Evolutionary conservation across 2,329 filamentous ascomycete species (phyloP), one percentile per base, ranked within the genome.

Genomic region (Paecilomyces sp.): DNA sequence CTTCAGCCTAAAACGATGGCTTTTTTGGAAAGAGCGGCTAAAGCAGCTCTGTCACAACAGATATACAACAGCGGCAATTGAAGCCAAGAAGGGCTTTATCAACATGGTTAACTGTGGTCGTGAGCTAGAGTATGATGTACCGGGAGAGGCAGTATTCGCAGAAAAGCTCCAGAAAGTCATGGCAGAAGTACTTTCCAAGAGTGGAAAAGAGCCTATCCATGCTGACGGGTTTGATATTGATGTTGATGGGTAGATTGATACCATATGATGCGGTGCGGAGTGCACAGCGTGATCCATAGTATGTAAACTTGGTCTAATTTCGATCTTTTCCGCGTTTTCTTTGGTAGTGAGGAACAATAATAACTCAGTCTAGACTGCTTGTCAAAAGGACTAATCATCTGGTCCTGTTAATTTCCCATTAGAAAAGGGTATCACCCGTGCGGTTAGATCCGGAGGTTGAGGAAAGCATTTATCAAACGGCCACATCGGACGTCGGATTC

Each of bases 401-500:
- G 55, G 41, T 5, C 58, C 60, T 18, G 33, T 12, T 18, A 47
- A 47, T 22, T 59, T 59, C 51, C 61, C 61, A 54, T 58, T 56
- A 8, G 77, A 78, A 55, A 66, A 62, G 1, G 73, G 65, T 51
- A 79, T 73, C 6, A 78, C 60, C 12, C 68, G 65, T 8, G 74
- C 71, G 36, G 63, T 68, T 1, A 80, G 65, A 65, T 78, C 67
- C 0, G 76, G 76, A 11, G 68, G 60, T 2, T 55, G 55, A 13
- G 67, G 54, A 47, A 79, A 77, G 0, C 62, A 61, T 24, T 66
- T 68, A 57, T 80, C 77, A 60, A 79, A 79, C 0, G 79, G 74
- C 74, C 74, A 80, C 79, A 83, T 82, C 0, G 82, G 82, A 24
- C 81, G 73, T 9, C 67, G 67, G 28, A 83, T 82, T 1, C 76